These are phyloP conservation scores for Calamus simplicifolius DNA, from an alignment of 176 grass and related monocot species.

Conservation along the genomic window DNA sequence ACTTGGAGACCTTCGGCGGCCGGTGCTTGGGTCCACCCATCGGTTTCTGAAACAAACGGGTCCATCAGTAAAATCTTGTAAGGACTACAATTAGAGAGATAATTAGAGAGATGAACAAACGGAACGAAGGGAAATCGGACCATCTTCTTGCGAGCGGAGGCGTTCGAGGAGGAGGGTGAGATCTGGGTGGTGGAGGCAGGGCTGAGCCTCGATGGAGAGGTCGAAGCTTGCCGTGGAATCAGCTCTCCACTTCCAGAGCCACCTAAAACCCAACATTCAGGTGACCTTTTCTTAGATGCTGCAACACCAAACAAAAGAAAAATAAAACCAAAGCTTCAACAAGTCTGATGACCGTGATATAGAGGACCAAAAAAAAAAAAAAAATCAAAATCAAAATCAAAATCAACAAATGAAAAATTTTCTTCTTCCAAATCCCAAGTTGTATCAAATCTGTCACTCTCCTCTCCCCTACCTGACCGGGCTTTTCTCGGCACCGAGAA, in stretches of 20 bases:
- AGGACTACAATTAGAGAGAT: background rate
- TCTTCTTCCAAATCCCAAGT: no score
- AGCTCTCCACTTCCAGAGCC: slow-evolving; percentile 32
- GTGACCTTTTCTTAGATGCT: slow-evolving; percentile 68
- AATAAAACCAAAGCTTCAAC: background rate
- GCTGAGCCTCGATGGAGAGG: slow-evolving; percentile 22
- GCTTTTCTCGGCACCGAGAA: slow-evolving; percentile 87
- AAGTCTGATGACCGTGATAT: background rate
- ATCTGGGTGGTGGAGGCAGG: slow-evolving; percentile 40
- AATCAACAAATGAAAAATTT: no score
- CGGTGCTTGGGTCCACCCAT: slow-evolving; percentile 30
- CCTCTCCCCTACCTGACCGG: slow-evolving; percentile 46
- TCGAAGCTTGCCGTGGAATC: slow-evolving; percentile 59
- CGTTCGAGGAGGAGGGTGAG: slow-evolving; percentile 59
- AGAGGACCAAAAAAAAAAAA: background rate
- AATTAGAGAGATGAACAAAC: background rate
- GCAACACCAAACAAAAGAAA: slow-evolving; percentile 10
- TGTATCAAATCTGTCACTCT: background rate
- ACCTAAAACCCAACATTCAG: slow-evolving; percentile 51
- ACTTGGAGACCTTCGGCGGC: slow-evolving; percentile 51
- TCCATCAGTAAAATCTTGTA: slow-evolving; percentile 1
- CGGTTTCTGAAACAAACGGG: slow-evolving; percentile 42
- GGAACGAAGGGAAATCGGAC: slow-evolving; percentile 17
- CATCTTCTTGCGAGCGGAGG: slow-evolving; percentile 64
- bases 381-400: no score